Evolutionary conservation across 2,329 filamentous ascomycete genomes (phyloP).

Genomic region (Fusarium sp.): DNA sequence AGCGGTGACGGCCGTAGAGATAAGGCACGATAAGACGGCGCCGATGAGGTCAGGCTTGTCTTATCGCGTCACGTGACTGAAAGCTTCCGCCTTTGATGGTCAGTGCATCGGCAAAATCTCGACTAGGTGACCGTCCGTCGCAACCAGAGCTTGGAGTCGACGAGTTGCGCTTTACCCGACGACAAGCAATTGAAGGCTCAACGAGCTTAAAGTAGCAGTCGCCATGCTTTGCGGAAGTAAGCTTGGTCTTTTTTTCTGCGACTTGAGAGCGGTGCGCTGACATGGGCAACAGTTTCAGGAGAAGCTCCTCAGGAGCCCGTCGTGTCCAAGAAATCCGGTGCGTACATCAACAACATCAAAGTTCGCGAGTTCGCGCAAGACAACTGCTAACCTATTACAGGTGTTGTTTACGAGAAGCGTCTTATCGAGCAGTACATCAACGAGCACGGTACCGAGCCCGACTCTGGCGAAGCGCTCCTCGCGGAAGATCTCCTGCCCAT

Average conservation of each 20-base stretch:
- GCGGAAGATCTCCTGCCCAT: slow-evolving; percentile 88
- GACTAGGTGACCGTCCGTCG: slow-evolving; percentile 41
- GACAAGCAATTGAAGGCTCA: slow-evolving; percentile 46
- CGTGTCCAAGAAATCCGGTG: slow-evolving; percentile 93
- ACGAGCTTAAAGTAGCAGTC: slow-evolving; percentile 44
- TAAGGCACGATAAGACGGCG: slow-evolving; percentile 30
- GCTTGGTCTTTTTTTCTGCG: slow-evolving; percentile 16
- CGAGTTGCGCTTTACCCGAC: slow-evolving; percentile 39
- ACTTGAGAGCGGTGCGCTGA: slow-evolving; percentile 27
- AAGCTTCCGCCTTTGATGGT: slow-evolving; percentile 37
- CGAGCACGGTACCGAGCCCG: slow-evolving; percentile 92
- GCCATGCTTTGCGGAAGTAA: slow-evolving; percentile 63
- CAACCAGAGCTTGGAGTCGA: slow-evolving; percentile 39
- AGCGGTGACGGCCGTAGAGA: background rate
- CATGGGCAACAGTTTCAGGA: slow-evolving; percentile 79
- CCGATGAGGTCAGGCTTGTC: background rate
- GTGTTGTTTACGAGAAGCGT: slow-evolving; percentile 93
- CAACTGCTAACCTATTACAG: slow-evolving; percentile 56
- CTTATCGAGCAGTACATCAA: slow-evolving; percentile 95
- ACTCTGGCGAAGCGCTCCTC: slow-evolving; percentile 86
- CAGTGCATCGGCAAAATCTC: slow-evolving; percentile 49
- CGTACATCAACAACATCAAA: slow-evolving; percentile 48
- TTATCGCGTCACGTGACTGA: slow-evolving; percentile 47
- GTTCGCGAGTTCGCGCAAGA: slow-evolving; percentile 7
- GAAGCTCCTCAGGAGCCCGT: slow-evolving; percentile 96